Evolutionary conservation across 73 alveolate species (phyloP), one percentile per base, ranked within the genome.

Genomic region (Diophrys appendiculata): DNA sequence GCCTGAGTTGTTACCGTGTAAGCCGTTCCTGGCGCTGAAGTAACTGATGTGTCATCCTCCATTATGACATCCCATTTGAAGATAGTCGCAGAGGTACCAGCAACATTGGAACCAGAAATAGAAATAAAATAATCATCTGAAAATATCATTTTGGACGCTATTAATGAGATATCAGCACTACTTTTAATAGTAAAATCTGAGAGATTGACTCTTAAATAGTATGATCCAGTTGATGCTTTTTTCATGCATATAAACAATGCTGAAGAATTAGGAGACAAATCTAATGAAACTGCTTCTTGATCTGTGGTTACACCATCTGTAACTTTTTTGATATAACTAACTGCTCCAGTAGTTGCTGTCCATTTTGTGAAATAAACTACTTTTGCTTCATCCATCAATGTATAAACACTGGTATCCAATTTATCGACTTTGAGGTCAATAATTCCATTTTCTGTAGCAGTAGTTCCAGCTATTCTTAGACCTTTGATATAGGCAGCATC

Each of bases 11-110:
- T 43, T 43, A 43, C 60, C 5, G 60, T 43, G 60, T 5, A 18
- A 11, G 60, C 60, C 5, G 60, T 18, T 11, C 5, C 60, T 11
- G 60, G n/a, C n/a, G 60, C 5, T 5, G 18, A 43, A 11, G 60
- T 43, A 18, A 43, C n/a, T 43, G 60, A 43, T 5, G 18, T 43
- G 60, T 18, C 18, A 18, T 43, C 60, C 18, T 43, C 60, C 60
- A 43, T 43, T 43, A 43, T 43, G 60, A 43, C 60, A 43, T 43
- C 60, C 60, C 60, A 43, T 43, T 43, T 43, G 60, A 43, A 43
- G n/a, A n/a, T n/a, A n/a, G n/a, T n/a, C n/a, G n/a, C n/a, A 11
- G 60, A 5, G 60, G 5, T 11, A 11, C 60, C 60, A 43, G 60
- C 60, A 43, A 5, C 18, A 18, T 43, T 43, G 60, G 60, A 43